Conservation (phyloP, 306 rosid species). For the Cicer yamashitae region DNA sequence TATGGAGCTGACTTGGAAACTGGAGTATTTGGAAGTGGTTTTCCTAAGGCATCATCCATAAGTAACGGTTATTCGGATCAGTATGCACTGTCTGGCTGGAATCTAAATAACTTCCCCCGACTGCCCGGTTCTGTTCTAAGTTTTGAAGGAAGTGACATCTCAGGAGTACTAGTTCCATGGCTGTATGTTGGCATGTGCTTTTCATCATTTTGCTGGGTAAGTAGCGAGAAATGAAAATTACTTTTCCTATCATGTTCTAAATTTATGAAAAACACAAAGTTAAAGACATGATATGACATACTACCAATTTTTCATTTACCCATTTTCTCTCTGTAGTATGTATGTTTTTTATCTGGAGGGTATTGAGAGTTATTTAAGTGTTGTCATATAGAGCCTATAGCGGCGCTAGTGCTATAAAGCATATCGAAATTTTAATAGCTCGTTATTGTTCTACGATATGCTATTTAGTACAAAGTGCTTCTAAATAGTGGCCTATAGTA, state of each 20-base stretch:
- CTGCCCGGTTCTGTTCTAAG: slow-evolving; percentile 85
- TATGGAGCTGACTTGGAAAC: slow-evolving; percentile 98
- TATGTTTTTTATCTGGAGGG: neutral
- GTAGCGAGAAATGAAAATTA: slow-evolving; percentile 44
- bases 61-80: slow-evolving; percentile 51
- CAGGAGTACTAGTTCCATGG: slow-evolving; percentile 99
- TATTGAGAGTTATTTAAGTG: neutral
- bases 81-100: slow-evolving; percentile 87
- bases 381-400: too few species aligned
- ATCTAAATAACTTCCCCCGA: slow-evolving; percentile 85
- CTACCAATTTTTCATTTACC: slow-evolving; percentile 18
- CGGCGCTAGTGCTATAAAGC: too few species aligned
- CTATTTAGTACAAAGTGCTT: too few species aligned
- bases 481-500: too few species aligned
- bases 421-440: too few species aligned
- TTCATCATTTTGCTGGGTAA: slow-evolving; percentile 99
- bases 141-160: slow-evolving; percentile 90
- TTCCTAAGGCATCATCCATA: slow-evolving; percentile 72
- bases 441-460: too few species aligned
- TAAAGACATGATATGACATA: slow-evolving; percentile 15
- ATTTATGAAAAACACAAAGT: neutral
- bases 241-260: slow-evolving; percentile 31
- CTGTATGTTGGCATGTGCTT: slow-evolving; percentile 98
- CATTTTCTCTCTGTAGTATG: neutral
- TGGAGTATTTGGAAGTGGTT: slow-evolving; percentile 87